Conservation (phyloP, 768 basidiomycete genomes). For the Phanerodontia chrysosporium region DNA sequence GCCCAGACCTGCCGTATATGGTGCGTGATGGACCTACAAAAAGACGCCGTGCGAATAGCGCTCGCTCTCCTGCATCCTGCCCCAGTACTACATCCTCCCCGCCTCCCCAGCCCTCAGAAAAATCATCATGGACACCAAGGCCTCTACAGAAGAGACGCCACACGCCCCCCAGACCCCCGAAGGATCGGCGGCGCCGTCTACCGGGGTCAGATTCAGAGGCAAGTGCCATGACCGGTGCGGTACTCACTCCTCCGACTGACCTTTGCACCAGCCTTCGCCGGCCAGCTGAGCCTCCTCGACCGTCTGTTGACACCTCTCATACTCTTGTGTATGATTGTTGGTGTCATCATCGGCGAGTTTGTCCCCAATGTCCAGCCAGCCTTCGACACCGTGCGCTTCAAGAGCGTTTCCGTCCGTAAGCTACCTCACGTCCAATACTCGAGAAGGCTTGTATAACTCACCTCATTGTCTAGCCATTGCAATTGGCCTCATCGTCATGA, state of each 20-base stretch:
- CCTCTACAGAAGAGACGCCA: background rate
- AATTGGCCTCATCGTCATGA: constrained; percentile 80
- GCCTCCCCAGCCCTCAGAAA: background rate
- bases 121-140: background rate
- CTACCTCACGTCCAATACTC: constrained; percentile 8
- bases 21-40: background rate
- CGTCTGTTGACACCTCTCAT: constrained; percentile 63
- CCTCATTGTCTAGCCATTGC: constrained; percentile 54
- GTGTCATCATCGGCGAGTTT: constrained; percentile 71
- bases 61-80: background rate
- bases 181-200: background rate
- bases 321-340: constrained; percentile 68
- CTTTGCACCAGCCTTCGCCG: background rate
- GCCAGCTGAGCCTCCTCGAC: constrained; percentile 44
- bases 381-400: constrained; percentile 58
- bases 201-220: background rate
- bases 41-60: background rate
- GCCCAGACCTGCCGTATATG: background rate
- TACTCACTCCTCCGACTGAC: background rate
- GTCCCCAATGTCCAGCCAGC: constrained; percentile 54
- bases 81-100: background rate
- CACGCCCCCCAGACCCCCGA: background rate
- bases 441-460: background rate
- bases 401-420: constrained; percentile 77
- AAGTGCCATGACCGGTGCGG: constrained; percentile 6